Base-by-base conservation (phyloP, 2,329 filamentous ascomycete genomes). In the Trichophyton verrucosum region DNA sequence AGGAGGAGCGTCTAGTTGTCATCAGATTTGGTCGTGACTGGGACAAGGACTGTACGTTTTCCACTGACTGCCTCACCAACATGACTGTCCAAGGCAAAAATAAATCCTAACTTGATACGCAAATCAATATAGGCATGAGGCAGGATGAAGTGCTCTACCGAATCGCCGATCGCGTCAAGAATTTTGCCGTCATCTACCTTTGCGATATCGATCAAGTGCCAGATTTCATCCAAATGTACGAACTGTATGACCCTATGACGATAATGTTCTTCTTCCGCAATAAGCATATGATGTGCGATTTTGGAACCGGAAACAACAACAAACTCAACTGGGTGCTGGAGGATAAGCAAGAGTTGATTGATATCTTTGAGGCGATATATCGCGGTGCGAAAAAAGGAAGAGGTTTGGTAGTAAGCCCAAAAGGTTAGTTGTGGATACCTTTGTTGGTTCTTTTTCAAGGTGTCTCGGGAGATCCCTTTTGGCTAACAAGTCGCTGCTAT, bases 231-330 rank as follows among this genome's bases (percentile, higher is more conserved):
- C 84, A 88, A 70, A 97, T 97, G 92, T 96, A 96, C 80, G 82
- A 91, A 72, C 80, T 91, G 4, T 91, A 94, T 78, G 89, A 99
- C 72, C 86, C 91, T 0, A 89, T 91, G 77, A 95, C 94, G 2
- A 86, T 97, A 75, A 96, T 96, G 88, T 95, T 89, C 80, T 96
- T 96, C 81, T 96, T 91, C 80, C 85, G 92, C 64, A 99, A 99
- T 74, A 99, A 99, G 74, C 91, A 96, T 76, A 97, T 97, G 85
- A 95, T 76, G 72, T 76, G 74, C 88, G 92, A 97, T 82, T 91
- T 96, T 68, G 92, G 92, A 55, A 99, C 94, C 1, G 94, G 94
- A 66, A 96, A 99, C 77, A 99, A 99, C 76, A 99, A 99, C 75
- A 97, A 97, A 75, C 80, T 96, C 67, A 96, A 96, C 73, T 96